Evolutionary conservation across 2,329 filamentous ascomycete genomes (phyloP).

Genomic region (Penicillium sp.): DNA sequence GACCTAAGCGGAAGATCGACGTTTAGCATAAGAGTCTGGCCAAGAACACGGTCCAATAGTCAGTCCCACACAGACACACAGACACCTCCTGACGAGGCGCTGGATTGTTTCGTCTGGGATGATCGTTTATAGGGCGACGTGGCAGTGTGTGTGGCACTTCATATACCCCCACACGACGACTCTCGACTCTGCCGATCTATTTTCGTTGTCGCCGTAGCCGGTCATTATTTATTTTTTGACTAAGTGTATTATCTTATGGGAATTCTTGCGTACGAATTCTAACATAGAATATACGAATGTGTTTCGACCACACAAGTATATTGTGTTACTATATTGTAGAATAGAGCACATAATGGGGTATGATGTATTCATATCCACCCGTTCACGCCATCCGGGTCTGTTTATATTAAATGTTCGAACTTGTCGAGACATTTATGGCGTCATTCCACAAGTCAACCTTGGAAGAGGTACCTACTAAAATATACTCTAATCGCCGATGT

Average conservation of each 20-base stretch:
- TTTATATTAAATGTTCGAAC: not conserved
- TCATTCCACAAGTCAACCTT: not conserved
- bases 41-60: not conserved
- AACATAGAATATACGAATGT: no score
- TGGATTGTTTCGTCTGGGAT: not conserved
- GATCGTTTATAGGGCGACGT: not conserved
- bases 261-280: not conserved
- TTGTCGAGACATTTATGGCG: constrained; percentile 8
- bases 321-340: not conserved
- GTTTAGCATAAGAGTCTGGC: constrained; percentile 1
- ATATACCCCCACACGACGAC: not conserved
- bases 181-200: not conserved
- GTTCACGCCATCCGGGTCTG: not conserved
- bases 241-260: not conserved
- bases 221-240: not conserved
- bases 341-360: not conserved
- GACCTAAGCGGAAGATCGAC: constrained; percentile 18
- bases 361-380: constrained; percentile 2
- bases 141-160: not conserved
- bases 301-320: no score
- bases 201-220: constrained; percentile 1
- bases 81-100: not conserved
- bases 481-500: not conserved
- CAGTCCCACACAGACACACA: not conserved
- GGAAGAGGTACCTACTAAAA: no score